These are phyloP conservation scores for Barbarea vulgaris DNA, from an alignment of 345 rosid genomes.

Conservation along the genomic window DNA sequence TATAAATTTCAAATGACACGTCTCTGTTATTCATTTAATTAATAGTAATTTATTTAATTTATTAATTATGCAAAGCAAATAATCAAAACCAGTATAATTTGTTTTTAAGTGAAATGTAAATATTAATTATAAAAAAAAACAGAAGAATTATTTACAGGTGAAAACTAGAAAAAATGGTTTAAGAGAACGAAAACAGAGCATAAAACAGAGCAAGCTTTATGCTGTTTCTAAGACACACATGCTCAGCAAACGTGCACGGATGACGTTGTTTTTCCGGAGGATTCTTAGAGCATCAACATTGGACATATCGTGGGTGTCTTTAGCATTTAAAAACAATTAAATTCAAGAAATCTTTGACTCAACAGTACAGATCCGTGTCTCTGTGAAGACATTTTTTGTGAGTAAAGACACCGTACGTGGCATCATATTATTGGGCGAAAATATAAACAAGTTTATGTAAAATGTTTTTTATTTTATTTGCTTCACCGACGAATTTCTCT, in stretches of 20 bases:
- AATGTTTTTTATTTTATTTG: too few species aligned
- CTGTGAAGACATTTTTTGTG: too few species aligned
- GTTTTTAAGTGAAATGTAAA: neutral
- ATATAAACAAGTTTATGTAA: too few species aligned
- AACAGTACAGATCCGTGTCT: too few species aligned
- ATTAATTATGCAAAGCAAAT: neutral
- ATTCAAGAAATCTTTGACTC: too few species aligned
- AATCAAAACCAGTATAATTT: neutral
- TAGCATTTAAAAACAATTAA: too few species aligned
- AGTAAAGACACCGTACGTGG: too few species aligned
- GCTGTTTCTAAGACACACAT: neutral
- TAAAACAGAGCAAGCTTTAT: neutral
- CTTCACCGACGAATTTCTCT: too few species aligned
- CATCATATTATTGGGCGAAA: too few species aligned
- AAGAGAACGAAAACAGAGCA: neutral
- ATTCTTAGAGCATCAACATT: too few species aligned
- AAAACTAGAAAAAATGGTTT: neutral
- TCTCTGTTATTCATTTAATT: neutral
- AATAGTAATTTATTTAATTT: neutral
- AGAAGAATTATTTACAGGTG: neutral
- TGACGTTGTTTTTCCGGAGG: neutral
- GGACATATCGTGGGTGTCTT: too few species aligned
- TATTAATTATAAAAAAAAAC: too few species aligned
- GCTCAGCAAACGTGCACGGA: neutral
- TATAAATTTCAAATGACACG: neutral